These are phyloP conservation scores for Elaeis guineensis DNA, from an alignment of 176 grass and related monocot genomes.

Conservation along the genomic window DNA sequence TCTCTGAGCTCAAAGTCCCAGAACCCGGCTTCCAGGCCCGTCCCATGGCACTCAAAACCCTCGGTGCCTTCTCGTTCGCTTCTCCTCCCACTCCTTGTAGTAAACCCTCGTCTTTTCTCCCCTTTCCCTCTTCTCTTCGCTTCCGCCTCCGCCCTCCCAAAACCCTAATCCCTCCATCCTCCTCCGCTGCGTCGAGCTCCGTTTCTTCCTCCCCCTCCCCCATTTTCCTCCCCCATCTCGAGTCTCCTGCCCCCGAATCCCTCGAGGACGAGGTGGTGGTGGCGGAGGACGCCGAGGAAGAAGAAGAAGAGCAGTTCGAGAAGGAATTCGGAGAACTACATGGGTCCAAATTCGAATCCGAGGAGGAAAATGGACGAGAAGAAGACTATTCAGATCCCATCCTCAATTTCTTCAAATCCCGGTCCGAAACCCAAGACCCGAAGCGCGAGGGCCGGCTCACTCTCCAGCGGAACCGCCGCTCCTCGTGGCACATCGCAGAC, in stretches of 20 bases:
- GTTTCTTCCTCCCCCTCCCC: neutral
- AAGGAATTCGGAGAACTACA: too few relatives aligned
- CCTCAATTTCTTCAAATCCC: constrained; percentile 13
- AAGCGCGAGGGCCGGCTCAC: constrained; percentile 23
- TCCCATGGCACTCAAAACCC: too few relatives aligned
- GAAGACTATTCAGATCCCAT: constrained; percentile 10
- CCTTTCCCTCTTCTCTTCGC: neutral
- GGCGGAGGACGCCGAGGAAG: neutral
- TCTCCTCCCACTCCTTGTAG: too few relatives aligned
- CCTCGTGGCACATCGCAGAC: constrained; percentile 15
- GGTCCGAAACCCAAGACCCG: neutral
- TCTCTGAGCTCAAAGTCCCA: too few relatives aligned
- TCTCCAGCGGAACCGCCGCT: constrained; percentile 21
- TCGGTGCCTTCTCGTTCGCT: too few relatives aligned
- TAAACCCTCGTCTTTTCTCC: neutral
- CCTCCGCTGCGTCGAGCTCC: neutral
- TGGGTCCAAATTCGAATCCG: neutral
- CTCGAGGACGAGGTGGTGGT: neutral
- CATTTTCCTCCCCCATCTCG: constrained; percentile 24
- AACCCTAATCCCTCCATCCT: constrained; percentile 9
- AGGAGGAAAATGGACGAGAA: neutral
- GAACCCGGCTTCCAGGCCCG: too few relatives aligned
- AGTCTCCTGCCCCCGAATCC: neutral
- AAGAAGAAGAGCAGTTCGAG: neutral
- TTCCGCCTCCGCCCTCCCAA: constrained; percentile 6